Conservation (phyloP, 2,329 filamentous ascomycete genomes). For the Monilinia aucupariae region DNA sequence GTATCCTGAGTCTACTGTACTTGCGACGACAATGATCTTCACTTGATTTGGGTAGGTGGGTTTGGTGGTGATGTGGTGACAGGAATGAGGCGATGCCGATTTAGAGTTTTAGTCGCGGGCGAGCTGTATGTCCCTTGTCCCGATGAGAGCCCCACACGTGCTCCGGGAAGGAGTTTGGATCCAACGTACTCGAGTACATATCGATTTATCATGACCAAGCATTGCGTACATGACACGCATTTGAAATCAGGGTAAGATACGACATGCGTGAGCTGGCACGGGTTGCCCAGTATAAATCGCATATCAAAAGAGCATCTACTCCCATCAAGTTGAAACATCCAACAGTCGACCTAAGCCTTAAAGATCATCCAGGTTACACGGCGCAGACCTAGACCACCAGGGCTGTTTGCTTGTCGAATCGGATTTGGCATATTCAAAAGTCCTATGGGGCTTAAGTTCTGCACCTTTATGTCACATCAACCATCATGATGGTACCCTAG, state of each 20-base stretch:
- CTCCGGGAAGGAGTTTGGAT: neutral
- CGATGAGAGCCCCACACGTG: neutral
- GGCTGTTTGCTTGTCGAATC: too few relatives aligned
- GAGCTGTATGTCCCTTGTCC: neutral
- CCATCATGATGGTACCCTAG: too few relatives aligned
- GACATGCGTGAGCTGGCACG: neutral
- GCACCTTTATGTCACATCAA: too few relatives aligned
- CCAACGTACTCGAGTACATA: neutral
- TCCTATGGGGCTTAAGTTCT: too few relatives aligned
- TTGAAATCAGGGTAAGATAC: neutral
- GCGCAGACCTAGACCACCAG: too few relatives aligned
- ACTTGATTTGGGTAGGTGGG: neutral
- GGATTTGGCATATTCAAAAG: too few relatives aligned
- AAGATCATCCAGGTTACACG: too few relatives aligned
- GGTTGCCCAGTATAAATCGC: too few relatives aligned
- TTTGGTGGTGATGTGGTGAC: constrained; percentile 13
- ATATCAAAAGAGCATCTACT: too few relatives aligned
- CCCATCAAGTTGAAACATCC: too few relatives aligned
- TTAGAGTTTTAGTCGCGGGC: neutral
- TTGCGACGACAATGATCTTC: neutral
- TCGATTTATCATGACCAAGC: neutral
- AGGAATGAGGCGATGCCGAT: neutral
- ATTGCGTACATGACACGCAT: neutral
- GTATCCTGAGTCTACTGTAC: neutral
- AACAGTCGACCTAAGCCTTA: too few relatives aligned